A percentile compares a stretch with the other conserved stretches of the same genome.
Evolutionary conservation across 805 yeast genomes (phyloP).

Genomic region (Candida fluviatilis): DNA sequence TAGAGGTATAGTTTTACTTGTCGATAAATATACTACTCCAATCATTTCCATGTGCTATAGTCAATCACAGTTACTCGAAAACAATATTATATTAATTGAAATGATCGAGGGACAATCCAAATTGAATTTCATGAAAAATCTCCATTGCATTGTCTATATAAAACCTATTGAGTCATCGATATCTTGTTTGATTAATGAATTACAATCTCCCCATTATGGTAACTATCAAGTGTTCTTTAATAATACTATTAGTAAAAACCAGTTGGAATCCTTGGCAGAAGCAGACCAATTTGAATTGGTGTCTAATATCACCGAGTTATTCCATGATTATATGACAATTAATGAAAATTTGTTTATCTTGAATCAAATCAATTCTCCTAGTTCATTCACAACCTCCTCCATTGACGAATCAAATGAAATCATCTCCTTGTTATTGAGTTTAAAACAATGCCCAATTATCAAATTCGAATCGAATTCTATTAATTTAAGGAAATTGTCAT

Average conservation of each 20-base stretch:
- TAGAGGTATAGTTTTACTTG: slow-evolving; percentile 66
- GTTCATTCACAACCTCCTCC: slow-evolving; percentile 13
- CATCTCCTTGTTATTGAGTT: slow-evolving; percentile 58
- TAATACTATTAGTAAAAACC: slow-evolving; percentile 69
- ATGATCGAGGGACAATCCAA: slow-evolving; percentile 51
- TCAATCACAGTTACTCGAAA: slow-evolving; percentile 75
- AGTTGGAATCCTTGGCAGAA: slow-evolving; percentile 84
- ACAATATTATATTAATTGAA: slow-evolving; percentile 84
- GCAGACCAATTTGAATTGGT: slow-evolving; percentile 84
- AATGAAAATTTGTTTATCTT: slow-evolving; percentile 59
- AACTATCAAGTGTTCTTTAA: slow-evolving; percentile 75
- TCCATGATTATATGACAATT: slow-evolving; percentile 75
- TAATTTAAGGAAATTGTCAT: slow-evolving; percentile 60
- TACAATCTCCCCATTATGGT: slow-evolving; percentile 74
- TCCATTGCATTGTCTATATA: slow-evolving; percentile 75
- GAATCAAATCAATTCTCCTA: slow-evolving; percentile 9
- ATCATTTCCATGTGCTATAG: slow-evolving; percentile 86
- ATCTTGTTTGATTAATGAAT: slow-evolving; percentile 56
- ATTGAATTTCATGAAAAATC: slow-evolving; percentile 59
- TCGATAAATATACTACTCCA: slow-evolving; percentile 78
- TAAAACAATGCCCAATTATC: slow-evolving; percentile 74
- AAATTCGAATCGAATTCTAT: slow-evolving; percentile 73
- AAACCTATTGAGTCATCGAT: slow-evolving; percentile 69
- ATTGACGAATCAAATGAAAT: slow-evolving; percentile 38
- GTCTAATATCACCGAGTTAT: slow-evolving; percentile 71